Conservation (phyloP, 805 yeast genomes). For the Starmerella khaoyaiensis region DNA sequence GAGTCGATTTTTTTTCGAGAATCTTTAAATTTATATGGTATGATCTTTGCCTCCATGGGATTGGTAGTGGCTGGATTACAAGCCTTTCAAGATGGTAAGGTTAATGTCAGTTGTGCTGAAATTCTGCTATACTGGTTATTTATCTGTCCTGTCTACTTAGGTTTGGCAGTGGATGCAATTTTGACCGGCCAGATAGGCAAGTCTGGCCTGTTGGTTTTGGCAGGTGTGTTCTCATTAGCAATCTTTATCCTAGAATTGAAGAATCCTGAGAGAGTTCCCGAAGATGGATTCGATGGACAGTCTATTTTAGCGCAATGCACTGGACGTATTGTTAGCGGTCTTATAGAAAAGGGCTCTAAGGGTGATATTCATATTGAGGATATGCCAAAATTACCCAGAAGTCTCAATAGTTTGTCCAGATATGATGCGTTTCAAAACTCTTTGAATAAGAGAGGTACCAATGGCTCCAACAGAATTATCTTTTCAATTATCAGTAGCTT, state of each 20-base stretch:
- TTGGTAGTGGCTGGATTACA: constrained; percentile 13
- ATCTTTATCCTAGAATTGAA: neutral
- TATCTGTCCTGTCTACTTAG: constrained; percentile 8
- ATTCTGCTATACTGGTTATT: constrained; percentile 20
- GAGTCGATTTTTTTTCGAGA: neutral
- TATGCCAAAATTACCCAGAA: neutral
- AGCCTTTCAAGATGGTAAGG: constrained; percentile 22
- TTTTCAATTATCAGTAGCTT: neutral
- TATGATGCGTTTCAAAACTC: neutral
- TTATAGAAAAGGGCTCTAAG: neutral
- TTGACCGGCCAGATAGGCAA: constrained; percentile 6
- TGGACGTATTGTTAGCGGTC: neutral
- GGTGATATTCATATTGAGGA: neutral
- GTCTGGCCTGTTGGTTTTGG: neutral
- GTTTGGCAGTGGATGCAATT: constrained; percentile 14
- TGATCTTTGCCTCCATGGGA: constrained; percentile 9
- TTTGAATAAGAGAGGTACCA: neutral
- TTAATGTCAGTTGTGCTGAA: constrained; percentile 18
- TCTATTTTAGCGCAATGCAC: neutral
- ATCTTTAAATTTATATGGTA: constrained; percentile 4
- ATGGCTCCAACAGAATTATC: neutral
- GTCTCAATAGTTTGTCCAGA: neutral
- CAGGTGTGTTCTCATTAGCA: too few species aligned
- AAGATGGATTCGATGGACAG: neutral
- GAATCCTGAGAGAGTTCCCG: neutral